Evolutionary conservation across 2,329 filamentous ascomycete genomes (phyloP).

Genomic region (Claviceps arundinis): DNA sequence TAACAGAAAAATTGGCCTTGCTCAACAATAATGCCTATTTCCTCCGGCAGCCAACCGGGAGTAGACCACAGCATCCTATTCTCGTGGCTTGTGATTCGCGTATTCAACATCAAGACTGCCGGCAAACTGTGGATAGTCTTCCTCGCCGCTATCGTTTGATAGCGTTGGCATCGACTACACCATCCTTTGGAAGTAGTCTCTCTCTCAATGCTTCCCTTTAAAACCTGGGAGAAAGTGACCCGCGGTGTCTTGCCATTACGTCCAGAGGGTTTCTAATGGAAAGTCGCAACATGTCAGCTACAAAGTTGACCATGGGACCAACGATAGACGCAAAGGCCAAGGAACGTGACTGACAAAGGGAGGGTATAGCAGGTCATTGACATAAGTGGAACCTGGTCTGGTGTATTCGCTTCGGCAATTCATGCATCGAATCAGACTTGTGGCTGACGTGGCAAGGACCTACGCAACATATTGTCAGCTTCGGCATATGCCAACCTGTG

Average conservation of each 20-base stretch:
- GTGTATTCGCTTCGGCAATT: slow-evolving; percentile 80
- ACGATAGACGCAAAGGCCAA: neutral
- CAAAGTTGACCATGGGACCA: neutral
- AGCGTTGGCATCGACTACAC: slow-evolving; percentile 83
- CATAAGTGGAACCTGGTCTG: slow-evolving; percentile 62
- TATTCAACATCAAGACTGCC: slow-evolving; percentile 78
- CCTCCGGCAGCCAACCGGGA: slow-evolving; percentile 81
- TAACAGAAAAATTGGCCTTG: slow-evolving; percentile 90
- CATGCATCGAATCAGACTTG: slow-evolving; percentile 67
- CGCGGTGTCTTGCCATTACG: slow-evolving; percentile 38
- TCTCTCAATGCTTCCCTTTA: slow-evolving; percentile 86
- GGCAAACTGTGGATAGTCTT: slow-evolving; percentile 77
- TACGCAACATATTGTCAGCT: slow-evolving; percentile 1
- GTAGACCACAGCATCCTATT: slow-evolving; percentile 75
- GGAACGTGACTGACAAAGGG: slow-evolving; percentile 16
- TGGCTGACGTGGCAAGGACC: slow-evolving; percentile 56
- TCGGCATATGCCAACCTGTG: neutral
- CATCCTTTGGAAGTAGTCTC: slow-evolving; percentile 83
- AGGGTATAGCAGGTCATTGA: slow-evolving; percentile 79
- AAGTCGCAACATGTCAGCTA: neutral
- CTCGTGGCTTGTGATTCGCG: slow-evolving; percentile 57
- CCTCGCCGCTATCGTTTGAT: slow-evolving; percentile 74
- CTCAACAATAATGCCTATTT: slow-evolving; percentile 85
- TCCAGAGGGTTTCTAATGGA: slow-evolving; percentile 30
- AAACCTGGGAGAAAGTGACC: slow-evolving; percentile 70